These are phyloP conservation scores for Trichophyton schoenleinii DNA, from an alignment of 2,329 filamentous ascomycete species.

Conservation along the genomic window DNA sequence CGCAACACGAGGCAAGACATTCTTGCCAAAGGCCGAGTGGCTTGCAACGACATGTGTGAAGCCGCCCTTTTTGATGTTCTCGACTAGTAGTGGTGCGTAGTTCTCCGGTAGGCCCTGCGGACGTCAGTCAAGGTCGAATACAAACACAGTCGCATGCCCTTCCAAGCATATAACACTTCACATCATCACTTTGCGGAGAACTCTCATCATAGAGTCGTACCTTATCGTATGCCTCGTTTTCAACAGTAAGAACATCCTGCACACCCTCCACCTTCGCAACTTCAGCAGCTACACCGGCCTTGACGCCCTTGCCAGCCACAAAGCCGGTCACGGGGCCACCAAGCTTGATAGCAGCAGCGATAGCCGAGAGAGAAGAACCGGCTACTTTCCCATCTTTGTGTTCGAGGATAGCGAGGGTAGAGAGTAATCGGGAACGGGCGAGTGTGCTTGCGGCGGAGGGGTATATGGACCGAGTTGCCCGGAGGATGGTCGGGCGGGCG, in stretches of 20 bases:
- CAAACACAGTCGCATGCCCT: not conserved
- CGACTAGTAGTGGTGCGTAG: constrained; percentile 80
- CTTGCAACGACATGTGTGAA: constrained; percentile 86
- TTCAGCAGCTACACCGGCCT: constrained; percentile 59
- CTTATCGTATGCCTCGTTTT: constrained; percentile 87
- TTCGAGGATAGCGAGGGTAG: constrained; percentile 82
- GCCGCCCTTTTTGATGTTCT: constrained; percentile 92
- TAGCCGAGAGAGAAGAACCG: constrained; percentile 64
- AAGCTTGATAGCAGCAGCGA: constrained; percentile 75
- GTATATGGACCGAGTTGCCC: constrained; percentile 36
- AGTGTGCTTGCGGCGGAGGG: constrained; percentile 20
- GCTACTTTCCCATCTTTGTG: constrained; percentile 84
- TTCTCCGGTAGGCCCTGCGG: constrained; percentile 75
- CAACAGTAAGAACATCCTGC: constrained; percentile 80
- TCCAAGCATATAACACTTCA: not conserved
- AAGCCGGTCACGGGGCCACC: constrained; percentile 79
- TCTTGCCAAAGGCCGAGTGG: constrained; percentile 95
- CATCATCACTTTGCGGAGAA: not conserved
- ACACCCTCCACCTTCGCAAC: constrained; percentile 81
- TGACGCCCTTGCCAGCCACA: constrained; percentile 67
- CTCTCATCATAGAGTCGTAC: constrained; percentile 36
- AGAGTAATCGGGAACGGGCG: constrained; percentile 54
- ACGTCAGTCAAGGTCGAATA: not conserved
- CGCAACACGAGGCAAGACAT: constrained; percentile 77
- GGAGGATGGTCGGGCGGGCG: constrained; percentile 29